Percentiles rank a stretch among this genome's conserved stretches.
Evolutionary conservation across 495 filamentous ascomycete species (phyloP).

Genomic region (Letharia lupina): DNA sequence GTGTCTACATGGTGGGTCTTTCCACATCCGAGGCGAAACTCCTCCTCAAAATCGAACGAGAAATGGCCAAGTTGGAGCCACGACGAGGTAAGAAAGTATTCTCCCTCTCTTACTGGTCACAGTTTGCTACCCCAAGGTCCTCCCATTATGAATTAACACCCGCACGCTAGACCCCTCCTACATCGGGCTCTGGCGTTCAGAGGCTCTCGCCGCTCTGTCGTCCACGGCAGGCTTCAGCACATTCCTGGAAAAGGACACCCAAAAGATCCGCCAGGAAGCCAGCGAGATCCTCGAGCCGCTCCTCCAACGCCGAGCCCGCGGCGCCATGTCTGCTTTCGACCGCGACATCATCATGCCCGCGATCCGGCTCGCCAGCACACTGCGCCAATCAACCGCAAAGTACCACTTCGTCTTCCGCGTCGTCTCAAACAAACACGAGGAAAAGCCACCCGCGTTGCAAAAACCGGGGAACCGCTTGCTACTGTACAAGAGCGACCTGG

Average conservation of each 20-base stretch:
- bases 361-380: not conserved
- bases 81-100: not conserved
- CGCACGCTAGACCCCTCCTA: not conserved
- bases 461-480: not conserved
- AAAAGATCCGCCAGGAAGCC: not conserved
- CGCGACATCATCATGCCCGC: not conserved
- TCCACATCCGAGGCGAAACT: not conserved
- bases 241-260: not conserved
- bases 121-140: not conserved
- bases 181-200: slow-evolving; percentile 6
- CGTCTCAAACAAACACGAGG: not conserved
- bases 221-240: too few relatives aligned
- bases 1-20: slow-evolving; percentile 1
- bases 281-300: not conserved
- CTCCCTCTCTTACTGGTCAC: not conserved
- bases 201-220: slow-evolving; percentile 4
- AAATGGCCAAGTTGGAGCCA: not conserved
- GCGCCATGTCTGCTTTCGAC: not conserved
- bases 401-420: slow-evolving; percentile 6
- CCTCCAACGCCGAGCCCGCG: not conserved
- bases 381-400: slow-evolving; percentile 6
- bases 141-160: not conserved
- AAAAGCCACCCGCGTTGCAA: not conserved
- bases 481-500: not conserved
- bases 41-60: not conserved